Percentiles rank a stretch among this genome's conserved stretches.
phyloP scores from a whole-genome alignment of 2,329 filamentous ascomycete species.

The Colletotrichum abscissum region DNA sequence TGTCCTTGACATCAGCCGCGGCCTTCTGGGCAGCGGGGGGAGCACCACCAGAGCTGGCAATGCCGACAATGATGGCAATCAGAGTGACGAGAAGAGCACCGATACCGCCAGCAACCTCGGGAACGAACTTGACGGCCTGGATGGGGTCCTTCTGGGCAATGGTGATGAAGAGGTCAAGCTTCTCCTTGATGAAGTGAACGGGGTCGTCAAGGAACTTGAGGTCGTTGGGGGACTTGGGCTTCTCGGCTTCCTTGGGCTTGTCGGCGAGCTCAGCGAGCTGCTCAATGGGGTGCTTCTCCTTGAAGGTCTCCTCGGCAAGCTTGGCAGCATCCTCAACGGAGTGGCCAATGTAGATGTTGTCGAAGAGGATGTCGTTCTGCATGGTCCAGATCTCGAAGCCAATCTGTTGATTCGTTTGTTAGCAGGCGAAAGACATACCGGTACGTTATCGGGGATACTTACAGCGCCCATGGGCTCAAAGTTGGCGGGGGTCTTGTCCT shows the following conservation, averaged over 20 bases:
- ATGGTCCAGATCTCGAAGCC: slow-evolving; percentile 99
- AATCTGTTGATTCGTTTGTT: slow-evolving; percentile 66
- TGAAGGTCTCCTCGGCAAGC: slow-evolving; percentile 89
- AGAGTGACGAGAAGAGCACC: slow-evolving; percentile 77
- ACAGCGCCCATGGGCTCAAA: slow-evolving; percentile 98
- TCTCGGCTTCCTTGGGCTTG: slow-evolving; percentile 78
- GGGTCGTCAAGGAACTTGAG: slow-evolving; percentile 94
- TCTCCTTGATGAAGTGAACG: slow-evolving; percentile 88
- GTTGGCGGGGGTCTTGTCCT: slow-evolving; percentile 97
- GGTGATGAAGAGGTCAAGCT: slow-evolving; percentile 89
- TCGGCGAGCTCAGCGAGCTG: slow-evolving; percentile 80
- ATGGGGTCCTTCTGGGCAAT: slow-evolving; percentile 85
- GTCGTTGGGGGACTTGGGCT: slow-evolving; percentile 77
- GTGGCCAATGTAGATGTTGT: slow-evolving; percentile 99
- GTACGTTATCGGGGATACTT: slow-evolving; percentile 56
- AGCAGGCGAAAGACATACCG: slow-evolving; percentile 20
- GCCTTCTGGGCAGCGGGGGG: slow-evolving; percentile 80
- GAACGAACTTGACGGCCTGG: slow-evolving; percentile 87
- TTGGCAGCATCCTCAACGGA: slow-evolving; percentile 92
- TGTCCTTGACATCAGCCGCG: slow-evolving; percentile 72
- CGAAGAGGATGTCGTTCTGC: slow-evolving; percentile 98
- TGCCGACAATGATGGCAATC: slow-evolving; percentile 75
- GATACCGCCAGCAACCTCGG: slow-evolving; percentile 87
- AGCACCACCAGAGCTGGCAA: slow-evolving; percentile 69
- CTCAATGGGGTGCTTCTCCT: slow-evolving; percentile 87